phyloP scores from a whole-genome alignment of 208 protist genomes.

The Acanthamoeba lugdunensis region DNA sequence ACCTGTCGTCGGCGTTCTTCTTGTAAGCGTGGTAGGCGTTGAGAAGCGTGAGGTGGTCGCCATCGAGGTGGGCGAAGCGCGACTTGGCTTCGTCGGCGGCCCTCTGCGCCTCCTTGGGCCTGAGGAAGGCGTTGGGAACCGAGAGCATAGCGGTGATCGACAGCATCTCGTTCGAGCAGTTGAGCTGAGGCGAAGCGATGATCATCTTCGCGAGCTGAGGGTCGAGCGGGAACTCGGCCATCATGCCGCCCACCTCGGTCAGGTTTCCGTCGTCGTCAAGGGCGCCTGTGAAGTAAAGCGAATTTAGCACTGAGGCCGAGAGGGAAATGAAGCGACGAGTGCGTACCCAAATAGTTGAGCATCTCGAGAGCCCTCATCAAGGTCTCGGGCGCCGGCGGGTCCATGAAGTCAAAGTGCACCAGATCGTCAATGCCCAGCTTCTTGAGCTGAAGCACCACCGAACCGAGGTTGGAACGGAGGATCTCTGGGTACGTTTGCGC shows the following conservation, averaged over 20 bases:
- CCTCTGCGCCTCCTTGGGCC: conserved; percentile 92
- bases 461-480: conserved; percentile 89
- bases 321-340: too few relatives aligned
- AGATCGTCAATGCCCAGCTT: conserved; percentile 95
- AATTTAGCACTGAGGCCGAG: background rate
- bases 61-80: conserved; percentile 86
- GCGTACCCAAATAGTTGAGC: conserved; percentile 94
- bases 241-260: conserved; percentile 95
- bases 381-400: conserved; percentile 92
- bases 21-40: conserved; percentile 93
- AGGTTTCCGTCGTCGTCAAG: conserved; percentile 97
- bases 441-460: conserved; percentile 93
- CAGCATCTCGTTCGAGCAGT: conserved; percentile 90
- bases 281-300: conserved; percentile 87
- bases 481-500: conserved; percentile 93
- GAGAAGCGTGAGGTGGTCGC: conserved; percentile 93
- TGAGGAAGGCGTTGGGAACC: conserved; percentile 95
- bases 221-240: conserved; percentile 98
- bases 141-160: conserved; percentile 87
- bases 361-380: conserved; percentile 94
- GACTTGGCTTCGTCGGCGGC: conserved; percentile 89
- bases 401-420: conserved; percentile 96
- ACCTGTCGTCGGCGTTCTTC: conserved; percentile 72
- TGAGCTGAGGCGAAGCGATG: conserved; percentile 81
- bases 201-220: conserved; percentile 95